Percentiles rank a stretch among this genome's conserved stretches.
These are phyloP conservation scores for Rutstroemia sp. DNA, from an alignment of 2,329 filamentous ascomycete species.

Conservation along the genomic window DNA sequence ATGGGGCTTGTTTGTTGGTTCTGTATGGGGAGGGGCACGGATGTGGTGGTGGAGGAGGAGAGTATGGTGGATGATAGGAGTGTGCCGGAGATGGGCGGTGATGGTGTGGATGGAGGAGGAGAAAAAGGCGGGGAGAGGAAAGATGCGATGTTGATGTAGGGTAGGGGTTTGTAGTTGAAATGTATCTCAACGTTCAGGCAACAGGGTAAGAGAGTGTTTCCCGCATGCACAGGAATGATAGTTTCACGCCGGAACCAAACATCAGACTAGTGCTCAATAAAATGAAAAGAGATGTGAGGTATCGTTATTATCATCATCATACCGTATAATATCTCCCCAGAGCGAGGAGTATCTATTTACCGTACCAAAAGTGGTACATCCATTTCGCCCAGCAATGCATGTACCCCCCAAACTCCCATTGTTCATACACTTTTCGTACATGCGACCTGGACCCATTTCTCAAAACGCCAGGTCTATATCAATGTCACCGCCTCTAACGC, in stretches of 20 bases:
- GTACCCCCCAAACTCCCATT: neutral
- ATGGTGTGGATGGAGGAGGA: too few species aligned
- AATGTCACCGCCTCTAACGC: too few species aligned
- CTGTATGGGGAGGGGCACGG: neutral
- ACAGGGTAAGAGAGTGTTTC: too few species aligned
- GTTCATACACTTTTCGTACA: neutral
- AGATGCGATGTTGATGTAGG: too few species aligned
- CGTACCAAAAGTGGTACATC: neutral
- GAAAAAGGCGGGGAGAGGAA: too few species aligned
- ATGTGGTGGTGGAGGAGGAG: too few species aligned
- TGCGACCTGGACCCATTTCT: neutral
- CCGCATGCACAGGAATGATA: neutral
- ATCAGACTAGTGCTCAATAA: neutral
- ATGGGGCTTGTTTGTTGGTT: neutral
- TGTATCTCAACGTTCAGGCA: too few species aligned
- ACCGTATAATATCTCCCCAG: neutral
- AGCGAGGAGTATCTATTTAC: neutral
- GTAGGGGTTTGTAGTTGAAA: too few species aligned
- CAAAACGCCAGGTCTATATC: too few species aligned
- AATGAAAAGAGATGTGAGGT: neutral
- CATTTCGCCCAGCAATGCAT: neutral
- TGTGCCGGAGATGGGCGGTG: too few species aligned
- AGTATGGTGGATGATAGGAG: too few species aligned
- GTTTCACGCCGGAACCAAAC: neutral
- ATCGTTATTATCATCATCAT: neutral